Percentiles rank a stretch among this genome's conserved stretches.
These are phyloP conservation scores for Chrysosporium keratinophilum DNA, from an alignment of 2,329 filamentous ascomycete genomes.

Conservation along the genomic window DNA sequence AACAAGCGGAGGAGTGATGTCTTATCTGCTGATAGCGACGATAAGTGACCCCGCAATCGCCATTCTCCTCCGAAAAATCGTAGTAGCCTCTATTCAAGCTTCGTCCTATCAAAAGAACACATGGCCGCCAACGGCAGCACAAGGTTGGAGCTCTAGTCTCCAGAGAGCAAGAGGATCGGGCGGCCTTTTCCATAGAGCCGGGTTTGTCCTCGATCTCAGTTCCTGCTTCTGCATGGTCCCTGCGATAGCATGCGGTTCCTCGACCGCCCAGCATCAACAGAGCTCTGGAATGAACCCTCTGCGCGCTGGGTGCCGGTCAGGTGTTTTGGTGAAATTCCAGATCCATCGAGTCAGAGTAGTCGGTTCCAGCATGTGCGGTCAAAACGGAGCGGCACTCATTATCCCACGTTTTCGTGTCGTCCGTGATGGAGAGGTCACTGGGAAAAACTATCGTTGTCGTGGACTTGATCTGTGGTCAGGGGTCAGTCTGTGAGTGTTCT, in stretches of 20 bases:
- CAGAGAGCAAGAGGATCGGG: background rate
- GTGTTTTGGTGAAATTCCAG: too few species aligned
- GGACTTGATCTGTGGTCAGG: too few species aligned
- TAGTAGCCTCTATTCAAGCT: background rate
- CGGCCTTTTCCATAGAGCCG: background rate
- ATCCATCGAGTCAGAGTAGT: conserved; percentile 3
- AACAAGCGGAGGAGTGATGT: background rate
- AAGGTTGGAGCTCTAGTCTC: background rate
- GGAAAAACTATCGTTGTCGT: background rate
- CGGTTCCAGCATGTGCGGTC: background rate
- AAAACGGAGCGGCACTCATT: background rate
- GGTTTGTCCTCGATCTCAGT: background rate
- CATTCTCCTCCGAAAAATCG: background rate
- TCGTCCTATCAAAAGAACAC: conserved; percentile 9
- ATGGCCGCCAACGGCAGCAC: background rate
- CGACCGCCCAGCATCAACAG: background rate
- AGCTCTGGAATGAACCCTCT: background rate
- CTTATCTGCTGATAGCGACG: background rate
- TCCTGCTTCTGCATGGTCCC: background rate
- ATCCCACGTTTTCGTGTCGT: background rate
- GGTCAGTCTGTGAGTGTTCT: background rate
- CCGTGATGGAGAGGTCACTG: background rate
- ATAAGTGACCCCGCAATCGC: background rate
- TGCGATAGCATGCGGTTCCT: too few species aligned
- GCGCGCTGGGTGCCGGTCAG: background rate